phyloP scores from a whole-genome alignment of 371 early-diverging fungal genomes.

The Coemansia sp. region DNA sequence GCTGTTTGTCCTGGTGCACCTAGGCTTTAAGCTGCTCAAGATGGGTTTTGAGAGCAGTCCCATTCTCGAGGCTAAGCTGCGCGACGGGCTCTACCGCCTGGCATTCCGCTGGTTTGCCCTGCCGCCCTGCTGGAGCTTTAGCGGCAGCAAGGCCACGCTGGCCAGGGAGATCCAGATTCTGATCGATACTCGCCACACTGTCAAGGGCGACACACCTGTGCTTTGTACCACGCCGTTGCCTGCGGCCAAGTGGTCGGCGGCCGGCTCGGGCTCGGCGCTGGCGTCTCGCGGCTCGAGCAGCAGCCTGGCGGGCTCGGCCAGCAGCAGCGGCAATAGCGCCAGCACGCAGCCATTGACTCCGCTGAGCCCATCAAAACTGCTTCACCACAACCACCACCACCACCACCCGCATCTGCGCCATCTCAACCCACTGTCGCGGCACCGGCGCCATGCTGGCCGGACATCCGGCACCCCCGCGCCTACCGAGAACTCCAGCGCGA shows the following conservation, averaged over 20 bases:
- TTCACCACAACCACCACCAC: not conserved
- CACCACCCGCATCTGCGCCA: constrained; percentile 32
- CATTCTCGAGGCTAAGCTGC: constrained; percentile 63
- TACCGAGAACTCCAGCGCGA: constrained; percentile 15
- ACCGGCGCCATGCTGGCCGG: constrained; percentile 16
- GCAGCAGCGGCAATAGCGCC: constrained; percentile 2
- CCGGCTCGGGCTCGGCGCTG: constrained; percentile 2
- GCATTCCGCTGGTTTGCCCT: constrained; percentile 76
- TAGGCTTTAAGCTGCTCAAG: constrained; percentile 73
- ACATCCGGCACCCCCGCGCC: constrained; percentile 3
- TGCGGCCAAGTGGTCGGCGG: constrained; percentile 11
- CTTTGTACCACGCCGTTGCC: not conserved
- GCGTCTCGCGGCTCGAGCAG: not conserved
- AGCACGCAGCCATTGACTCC: constrained; percentile 6
- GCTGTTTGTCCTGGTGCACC: constrained; percentile 72
- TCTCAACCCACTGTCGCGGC: constrained; percentile 34
- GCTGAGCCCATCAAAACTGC: constrained; percentile 4
- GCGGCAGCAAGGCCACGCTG: constrained; percentile 65
- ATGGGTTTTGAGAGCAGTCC: constrained; percentile 58
- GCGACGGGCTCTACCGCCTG: constrained; percentile 60
- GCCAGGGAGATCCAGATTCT: constrained; percentile 68
- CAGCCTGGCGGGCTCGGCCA: constrained; percentile 1
- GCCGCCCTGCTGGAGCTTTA: constrained; percentile 60
- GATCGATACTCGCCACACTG: constrained; percentile 63
- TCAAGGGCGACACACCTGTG: constrained; percentile 62